Conservation (phyloP, 2,329 filamentous ascomycete genomes). For the Fusarium decemcellulare region DNA sequence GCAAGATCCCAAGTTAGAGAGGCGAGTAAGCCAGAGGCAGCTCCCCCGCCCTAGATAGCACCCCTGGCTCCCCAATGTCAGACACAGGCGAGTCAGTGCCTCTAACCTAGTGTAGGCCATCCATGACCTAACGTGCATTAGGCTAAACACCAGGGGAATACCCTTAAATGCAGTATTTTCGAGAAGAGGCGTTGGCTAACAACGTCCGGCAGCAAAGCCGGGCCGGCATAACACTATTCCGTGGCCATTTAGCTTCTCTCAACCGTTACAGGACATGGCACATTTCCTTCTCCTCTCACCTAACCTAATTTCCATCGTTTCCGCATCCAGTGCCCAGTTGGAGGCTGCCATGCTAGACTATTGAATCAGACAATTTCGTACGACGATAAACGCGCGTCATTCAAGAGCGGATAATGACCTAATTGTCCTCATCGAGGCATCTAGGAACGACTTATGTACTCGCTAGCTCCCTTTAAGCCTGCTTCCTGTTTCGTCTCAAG, state of each 20-base stretch:
- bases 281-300: background rate
- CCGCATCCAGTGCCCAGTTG: background rate
- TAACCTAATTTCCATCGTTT: slow-evolving; percentile 2
- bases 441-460: background rate
- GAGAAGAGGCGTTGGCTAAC: background rate
- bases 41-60: background rate
- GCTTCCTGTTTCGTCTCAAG: too few relatives aligned
- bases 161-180: background rate
- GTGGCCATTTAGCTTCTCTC: background rate
- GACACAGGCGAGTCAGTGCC: slow-evolving; percentile 4
- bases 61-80: background rate
- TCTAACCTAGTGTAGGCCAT: background rate
- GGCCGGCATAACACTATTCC: background rate
- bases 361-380: background rate
- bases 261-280: background rate
- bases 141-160: background rate
- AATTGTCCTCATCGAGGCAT: background rate
- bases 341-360: slow-evolving; percentile 56
- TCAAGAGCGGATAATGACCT: background rate
- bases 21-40: background rate
- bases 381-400: background rate
- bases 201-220: background rate
- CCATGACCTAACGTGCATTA: slow-evolving; percentile 5
- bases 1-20: background rate
- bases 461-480: too few relatives aligned